Percentiles rank a stretch among this genome's conserved stretches.
Evolutionary conservation across 2,329 filamentous ascomycete genomes (phyloP).

Genomic region (Cordyceps farinosa): DNA sequence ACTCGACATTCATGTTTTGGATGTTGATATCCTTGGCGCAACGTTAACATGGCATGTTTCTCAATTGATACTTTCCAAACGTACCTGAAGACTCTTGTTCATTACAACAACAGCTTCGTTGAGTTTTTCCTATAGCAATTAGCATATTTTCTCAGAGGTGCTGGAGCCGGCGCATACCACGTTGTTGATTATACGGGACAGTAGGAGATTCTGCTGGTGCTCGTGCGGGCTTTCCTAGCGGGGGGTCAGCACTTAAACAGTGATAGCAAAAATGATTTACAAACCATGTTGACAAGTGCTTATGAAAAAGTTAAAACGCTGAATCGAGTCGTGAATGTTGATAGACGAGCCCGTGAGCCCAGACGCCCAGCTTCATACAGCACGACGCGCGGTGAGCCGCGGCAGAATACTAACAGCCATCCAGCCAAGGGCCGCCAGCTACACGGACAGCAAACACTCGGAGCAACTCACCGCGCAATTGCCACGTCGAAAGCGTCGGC

Average conservation of each 20-base stretch:
- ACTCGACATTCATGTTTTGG: conserved; percentile 97
- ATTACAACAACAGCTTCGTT: conserved; percentile 91
- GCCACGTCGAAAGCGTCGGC: neutral
- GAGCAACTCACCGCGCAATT: neutral
- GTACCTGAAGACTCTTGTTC: conserved; percentile 85
- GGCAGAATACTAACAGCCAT: conserved; percentile 30
- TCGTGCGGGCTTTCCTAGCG: conserved; percentile 88
- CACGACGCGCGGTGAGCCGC: conserved; percentile 29
- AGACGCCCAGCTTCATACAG: neutral
- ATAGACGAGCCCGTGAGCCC: neutral
- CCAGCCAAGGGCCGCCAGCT: neutral
- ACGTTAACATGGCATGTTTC: conserved; percentile 11
- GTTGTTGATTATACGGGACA: conserved; percentile 95
- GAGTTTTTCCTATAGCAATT: conserved; percentile 77
- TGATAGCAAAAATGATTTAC: neutral
- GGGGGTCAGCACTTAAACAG: neutral
- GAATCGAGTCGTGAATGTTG: neutral
- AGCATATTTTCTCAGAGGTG: neutral
- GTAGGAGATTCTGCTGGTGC: conserved; percentile 89
- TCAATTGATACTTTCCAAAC: neutral
- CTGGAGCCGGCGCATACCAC: conserved; percentile 62
- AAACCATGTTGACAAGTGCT: neutral
- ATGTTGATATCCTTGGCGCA: conserved; percentile 82
- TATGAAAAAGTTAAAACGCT: neutral
- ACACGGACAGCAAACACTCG: conserved; percentile 7